Evolutionary conservation across 2,329 filamentous ascomycete genomes (phyloP).

Genomic region (Xylaria sp.): DNA sequence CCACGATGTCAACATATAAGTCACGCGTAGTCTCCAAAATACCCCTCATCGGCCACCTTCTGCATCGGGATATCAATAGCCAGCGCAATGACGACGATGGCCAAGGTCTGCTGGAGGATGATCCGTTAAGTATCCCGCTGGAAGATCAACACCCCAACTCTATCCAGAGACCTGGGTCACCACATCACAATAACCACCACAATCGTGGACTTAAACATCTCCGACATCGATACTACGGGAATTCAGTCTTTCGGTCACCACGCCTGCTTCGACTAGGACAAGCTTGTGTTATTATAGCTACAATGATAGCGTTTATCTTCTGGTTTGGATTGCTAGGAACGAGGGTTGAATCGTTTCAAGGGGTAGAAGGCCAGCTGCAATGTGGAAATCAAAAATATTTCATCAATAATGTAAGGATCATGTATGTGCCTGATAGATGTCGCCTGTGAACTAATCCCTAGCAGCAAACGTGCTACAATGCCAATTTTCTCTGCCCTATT

Average conservation of each 20-base stretch:
- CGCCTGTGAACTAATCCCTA: slow-evolving; percentile 28
- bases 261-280: slow-evolving; percentile 13
- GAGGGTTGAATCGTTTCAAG: neutral
- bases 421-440: neutral
- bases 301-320: slow-evolving; percentile 33
- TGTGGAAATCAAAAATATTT: slow-evolving; percentile 42
- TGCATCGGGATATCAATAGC: slow-evolving; percentile 13
- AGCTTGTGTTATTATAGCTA: slow-evolving; percentile 26
- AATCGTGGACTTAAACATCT: slow-evolving; percentile 1
- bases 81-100: slow-evolving; percentile 33
- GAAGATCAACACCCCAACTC: slow-evolving; percentile 27
- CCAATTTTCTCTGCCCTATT: slow-evolving; percentile 47
- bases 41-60: slow-evolving; percentile 22
- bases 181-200: slow-evolving; percentile 18
- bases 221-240: neutral
- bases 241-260: slow-evolving; percentile 16
- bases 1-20: slow-evolving; percentile 4
- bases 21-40: slow-evolving; percentile 9
- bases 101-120: slow-evolving; percentile 41
- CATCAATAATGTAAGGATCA: slow-evolving; percentile 39
- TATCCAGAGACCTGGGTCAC: neutral
- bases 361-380: slow-evolving; percentile 34
- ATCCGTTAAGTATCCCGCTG: slow-evolving; percentile 41
- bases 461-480: slow-evolving; percentile 44
- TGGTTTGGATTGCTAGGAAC: slow-evolving; percentile 36